Base-by-base conservation (phyloP, 257 asterid genomes). In the Solanum bukasovii region DNA sequence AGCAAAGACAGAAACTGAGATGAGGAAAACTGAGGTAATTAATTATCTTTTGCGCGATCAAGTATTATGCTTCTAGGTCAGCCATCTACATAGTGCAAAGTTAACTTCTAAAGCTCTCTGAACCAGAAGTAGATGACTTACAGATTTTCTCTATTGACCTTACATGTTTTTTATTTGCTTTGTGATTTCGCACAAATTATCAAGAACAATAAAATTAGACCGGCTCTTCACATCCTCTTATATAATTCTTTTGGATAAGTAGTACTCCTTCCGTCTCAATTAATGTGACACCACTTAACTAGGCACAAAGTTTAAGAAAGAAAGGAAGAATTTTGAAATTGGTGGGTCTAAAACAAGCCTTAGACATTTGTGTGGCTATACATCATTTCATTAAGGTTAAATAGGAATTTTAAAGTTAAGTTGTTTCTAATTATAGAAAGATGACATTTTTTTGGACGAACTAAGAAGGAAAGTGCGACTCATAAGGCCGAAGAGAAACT, bases 1-100 rank as follows among this genome's bases (percentile, higher is more conserved):
- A 83, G 89, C 89, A 21, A 87, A 82, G 83, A 84, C 89, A 8
- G 89, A 87, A 52, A 87, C 89, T 25, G 89, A 87, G 89, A 87
- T 87, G 84, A 87, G 87, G 84, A 87, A 87, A 87, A 68, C 21
- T 83, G 89, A 87, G 89, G 89, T 87, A 34, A 12, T 68, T 14
- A 7, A 12, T 68, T 9, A 7, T 87, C 56, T 81, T 20, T 63
- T 87, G 31, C 63, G 1, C 27, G 25, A 11, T 27, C 74, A 21
- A 35, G 82, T 25, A 13, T 78, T 25, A 78, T 38, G 34, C 13
- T 40, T 77, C 84, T 77, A 40, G 61, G n/a, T 77, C 84, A 77
- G 84, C 23, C 84, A 77, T 40, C 84, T 40, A 40, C 61, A 77
- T 33, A 6, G 9, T 40, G 13, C n/a, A 40, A 25, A 77, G 7